Evolutionary conservation across 495 filamentous ascomycete genomes (phyloP), one percentile per base, ranked within the genome.

Genomic region (Aspergillus indologenus): DNA sequence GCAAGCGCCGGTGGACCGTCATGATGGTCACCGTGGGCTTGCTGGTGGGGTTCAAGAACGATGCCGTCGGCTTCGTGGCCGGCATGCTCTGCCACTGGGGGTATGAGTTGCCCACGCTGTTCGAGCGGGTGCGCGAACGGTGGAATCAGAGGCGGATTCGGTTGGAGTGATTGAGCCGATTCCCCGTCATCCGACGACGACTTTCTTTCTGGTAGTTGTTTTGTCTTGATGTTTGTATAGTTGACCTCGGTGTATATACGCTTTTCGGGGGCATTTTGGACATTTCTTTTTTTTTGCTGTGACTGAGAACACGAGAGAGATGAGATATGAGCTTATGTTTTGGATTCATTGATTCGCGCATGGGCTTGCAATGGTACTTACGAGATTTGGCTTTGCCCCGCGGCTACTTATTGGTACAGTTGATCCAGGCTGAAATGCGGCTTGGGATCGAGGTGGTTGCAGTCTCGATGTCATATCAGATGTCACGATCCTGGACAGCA

Each of bases 21-120:
- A 95, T 96, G 91, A 81, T 94, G 63, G 84, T 91, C 54, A 97
- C 93, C 44, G 84, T 89, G 23, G 91, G 87, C 1, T 79, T 85
- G 18, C 77, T 91, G 59, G 70, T 98, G 19, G 90, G 90, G n/a
- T 96, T 95, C 60, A 87, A 82, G 71, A 96, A 96, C 68, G 91
- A 92, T 70, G 91, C 85, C 17, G 80, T 95, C 18, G 93, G 93
- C 0, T 96, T 98, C 65, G 57, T 87, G 20, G 90, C 87, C 0
- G 93, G 93, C 0, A 81, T 94, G 78, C 59, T 88, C 12, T 90
- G 87, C 67, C 80, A 90, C 69, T 86, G 80, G 75, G 71, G 69
- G 6, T 82, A 78, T 62, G 61, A 71, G 53, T 45, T 76, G 45
- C 78, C 79, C 1, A 61, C 48, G 0, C 58, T 68, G 45, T 62